phyloP scores from a whole-genome alignment of 345 rosid species.

The Hypericum androsaemum region DNA sequence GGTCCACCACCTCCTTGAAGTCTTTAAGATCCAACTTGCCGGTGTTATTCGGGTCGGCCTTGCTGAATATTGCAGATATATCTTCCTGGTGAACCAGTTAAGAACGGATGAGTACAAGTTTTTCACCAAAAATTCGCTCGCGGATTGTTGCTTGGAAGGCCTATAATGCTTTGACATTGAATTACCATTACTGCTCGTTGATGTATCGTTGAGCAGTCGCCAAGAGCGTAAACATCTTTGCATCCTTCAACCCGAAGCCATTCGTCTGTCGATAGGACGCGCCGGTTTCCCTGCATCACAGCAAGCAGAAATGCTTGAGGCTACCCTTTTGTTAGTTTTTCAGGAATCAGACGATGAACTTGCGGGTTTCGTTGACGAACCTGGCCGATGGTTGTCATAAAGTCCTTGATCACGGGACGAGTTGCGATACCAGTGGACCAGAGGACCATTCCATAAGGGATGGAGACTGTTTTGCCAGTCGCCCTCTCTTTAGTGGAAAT shows the following conservation, averaged over 20 bases:
- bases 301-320: no score
- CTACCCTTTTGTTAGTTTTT: no score
- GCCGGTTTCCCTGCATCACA: constrained; percentile 32
- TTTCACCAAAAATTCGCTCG: no score
- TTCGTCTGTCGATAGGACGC: constrained; percentile 66
- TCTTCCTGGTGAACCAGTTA: constrained; percentile 6
- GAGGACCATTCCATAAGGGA: constrained; percentile 79
- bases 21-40: neutral
- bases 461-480: constrained; percentile 28
- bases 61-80: neutral
- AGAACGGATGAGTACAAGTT: no score
- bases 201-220: constrained; percentile 71
- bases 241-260: constrained; percentile 76
- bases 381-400: constrained; percentile 71
- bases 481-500: constrained; percentile 45
- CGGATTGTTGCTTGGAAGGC: no score
- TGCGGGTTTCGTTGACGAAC: no score
- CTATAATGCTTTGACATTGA: no score
- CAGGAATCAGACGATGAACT: no score
- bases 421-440: constrained; percentile 78
- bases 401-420: constrained; percentile 57
- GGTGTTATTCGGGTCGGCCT: neutral
- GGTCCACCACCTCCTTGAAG: constrained; percentile 1
- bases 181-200: constrained; percentile 49
- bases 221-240: constrained; percentile 56